phyloP scores from a whole-genome alignment of 441 rosid species.

The Pelargonium hybrid region DNA sequence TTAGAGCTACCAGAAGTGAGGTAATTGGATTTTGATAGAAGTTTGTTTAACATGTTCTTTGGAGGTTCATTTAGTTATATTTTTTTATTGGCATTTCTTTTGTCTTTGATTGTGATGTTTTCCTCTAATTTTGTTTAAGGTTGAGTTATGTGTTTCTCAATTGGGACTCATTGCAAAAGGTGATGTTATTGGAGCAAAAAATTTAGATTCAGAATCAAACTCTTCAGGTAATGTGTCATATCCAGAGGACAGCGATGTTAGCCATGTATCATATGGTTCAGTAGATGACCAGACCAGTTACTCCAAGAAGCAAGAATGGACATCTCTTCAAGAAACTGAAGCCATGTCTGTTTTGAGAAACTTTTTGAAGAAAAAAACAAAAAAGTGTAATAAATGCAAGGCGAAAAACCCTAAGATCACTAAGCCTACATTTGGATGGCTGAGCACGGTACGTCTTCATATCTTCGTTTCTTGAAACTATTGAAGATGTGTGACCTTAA shows the following conservation, averaged over 20 bases:
- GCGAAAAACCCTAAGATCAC: constrained; percentile 36
- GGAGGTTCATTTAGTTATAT: constrained; percentile 5
- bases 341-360: constrained; percentile 45
- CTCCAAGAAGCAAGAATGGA: constrained; percentile 46
- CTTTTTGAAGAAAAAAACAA: constrained; percentile 39
- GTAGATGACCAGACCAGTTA: constrained; percentile 21
- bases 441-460: constrained; percentile 49
- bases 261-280: constrained; percentile 30
- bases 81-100: background rate
- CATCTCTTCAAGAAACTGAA: constrained; percentile 76
- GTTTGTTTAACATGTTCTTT: constrained; percentile 3
- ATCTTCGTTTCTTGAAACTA: constrained; percentile 10
- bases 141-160: constrained; percentile 45
- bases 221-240: constrained; percentile 21
- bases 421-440: constrained; percentile 82
- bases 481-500: background rate
- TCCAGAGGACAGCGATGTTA: constrained; percentile 33
- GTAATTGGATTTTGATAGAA: constrained; percentile 27
- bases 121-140: constrained; percentile 30
- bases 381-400: constrained; percentile 42
- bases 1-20: constrained; percentile 31
- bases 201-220: constrained; percentile 27
- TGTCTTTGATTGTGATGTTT: background rate
- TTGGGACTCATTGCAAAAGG: constrained; percentile 73
- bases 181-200: constrained; percentile 64